Percentiles rank a stretch among this genome's conserved stretches.
Evolutionary conservation across 2,329 filamentous ascomycete species (phyloP).

Genomic region (Aspergillus thermomutatus): DNA sequence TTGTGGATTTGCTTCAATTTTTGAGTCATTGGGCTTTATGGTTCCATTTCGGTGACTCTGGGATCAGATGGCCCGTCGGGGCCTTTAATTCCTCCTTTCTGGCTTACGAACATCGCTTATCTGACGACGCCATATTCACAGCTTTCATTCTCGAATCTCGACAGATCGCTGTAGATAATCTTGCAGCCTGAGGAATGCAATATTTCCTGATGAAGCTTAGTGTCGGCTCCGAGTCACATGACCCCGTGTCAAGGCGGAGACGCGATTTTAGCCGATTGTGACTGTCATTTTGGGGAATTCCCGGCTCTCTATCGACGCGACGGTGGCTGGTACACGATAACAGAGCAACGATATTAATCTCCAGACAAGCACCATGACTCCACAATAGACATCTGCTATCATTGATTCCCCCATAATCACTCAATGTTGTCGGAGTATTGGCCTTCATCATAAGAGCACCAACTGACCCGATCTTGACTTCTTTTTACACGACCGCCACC

Average conservation of each 20-base stretch:
- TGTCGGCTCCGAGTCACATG: constrained; percentile 1
- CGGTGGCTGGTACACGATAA: background rate
- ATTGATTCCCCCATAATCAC: background rate
- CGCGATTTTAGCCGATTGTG: constrained; percentile 6
- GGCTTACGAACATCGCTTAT: no score
- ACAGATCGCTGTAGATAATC: background rate
- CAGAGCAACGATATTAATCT: background rate
- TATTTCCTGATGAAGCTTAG: constrained; percentile 15
- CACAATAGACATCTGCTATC: background rate
- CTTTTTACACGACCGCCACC: constrained; percentile 5
- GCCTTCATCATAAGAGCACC: background rate
- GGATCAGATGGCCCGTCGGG: no score
- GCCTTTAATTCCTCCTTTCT: no score
- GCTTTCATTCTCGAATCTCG: background rate
- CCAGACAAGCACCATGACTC: background rate
- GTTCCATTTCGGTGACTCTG: no score
- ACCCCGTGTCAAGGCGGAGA: constrained; percentile 9
- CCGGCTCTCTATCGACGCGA: background rate
- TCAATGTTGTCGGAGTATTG: background rate
- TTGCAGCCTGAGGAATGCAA: constrained; percentile 21
- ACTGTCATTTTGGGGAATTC: background rate
- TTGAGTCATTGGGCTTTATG: no score
- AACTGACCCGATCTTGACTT: constrained; percentile 10
- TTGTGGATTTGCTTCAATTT: no score
- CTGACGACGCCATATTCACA: background rate